Base-by-base conservation (phyloP, 805 yeast species). In the Citeromyces nyonsensis region DNA sequence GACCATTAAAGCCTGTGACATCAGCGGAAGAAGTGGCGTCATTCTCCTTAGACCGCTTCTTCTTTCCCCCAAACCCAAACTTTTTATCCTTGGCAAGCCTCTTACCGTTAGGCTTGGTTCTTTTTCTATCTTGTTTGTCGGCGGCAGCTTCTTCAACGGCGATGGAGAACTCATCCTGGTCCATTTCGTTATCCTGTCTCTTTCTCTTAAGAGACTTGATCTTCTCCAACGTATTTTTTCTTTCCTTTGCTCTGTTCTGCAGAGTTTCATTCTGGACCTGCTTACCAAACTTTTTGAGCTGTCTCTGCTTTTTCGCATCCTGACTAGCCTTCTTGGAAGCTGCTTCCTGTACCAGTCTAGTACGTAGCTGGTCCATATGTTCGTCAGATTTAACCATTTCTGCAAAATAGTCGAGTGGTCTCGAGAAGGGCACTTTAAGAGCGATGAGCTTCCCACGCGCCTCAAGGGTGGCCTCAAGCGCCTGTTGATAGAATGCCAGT, bases 351-450 rank as follows among this genome's bases (percentile, higher is more conserved):
- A 85, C 64, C 44, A 88, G 66, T 56, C 82, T 84, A 47, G 63
- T 59, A 64, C 83, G 85, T 49, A 91, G 68, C 57, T 73, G 82
- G 49, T 84, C 95, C 98, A 91, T 91, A 56, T 91, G 99, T 54
- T 84, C 95, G 55, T 91, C 98, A 34, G 86, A 77, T 61, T 91
- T 91, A 38, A 85, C 82, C 98, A 91, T 91, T 58, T 91, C 98
- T 12, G 98, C 99, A 59, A 91, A 91, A 55, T 83, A 91, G 52
- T 91, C 98, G 47, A 71, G 60, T 25, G 99, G 99, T 54, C 98
- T 73, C 20, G 93, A 66, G 53, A 91, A 91, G 38, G 95, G 84
- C 24, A 88, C 73, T 48, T 77, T 76, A 42, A 81, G 66, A 47
- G 73, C 73, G 35, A 73, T 57, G 28, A 81, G 61, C 34, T 69